Evolutionary conservation across 73 alveolate genomes (phyloP).

Genomic region (Halteria grandinella): DNA sequence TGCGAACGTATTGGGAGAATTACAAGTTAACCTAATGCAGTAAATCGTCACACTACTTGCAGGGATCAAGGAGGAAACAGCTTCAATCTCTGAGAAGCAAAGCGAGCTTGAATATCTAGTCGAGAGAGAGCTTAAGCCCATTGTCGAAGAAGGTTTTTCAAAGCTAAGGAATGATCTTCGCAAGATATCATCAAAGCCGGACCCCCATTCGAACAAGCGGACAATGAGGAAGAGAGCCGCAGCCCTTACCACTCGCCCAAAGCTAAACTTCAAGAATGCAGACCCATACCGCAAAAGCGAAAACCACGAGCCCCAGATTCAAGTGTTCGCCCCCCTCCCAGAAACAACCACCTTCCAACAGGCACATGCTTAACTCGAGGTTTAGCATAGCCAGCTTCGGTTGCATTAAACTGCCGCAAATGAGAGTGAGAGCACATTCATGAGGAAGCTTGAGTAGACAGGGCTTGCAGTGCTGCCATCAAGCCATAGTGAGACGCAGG

Average conservation of each 20-base stretch:
- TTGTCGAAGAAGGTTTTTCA: constrained; percentile 12
- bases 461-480: no score
- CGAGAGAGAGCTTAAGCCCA: constrained; percentile 9
- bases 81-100: constrained; percentile 20
- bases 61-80: constrained; percentile 20
- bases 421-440: constrained; percentile 31
- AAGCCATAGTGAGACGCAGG: neutral
- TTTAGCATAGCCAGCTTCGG: neutral
- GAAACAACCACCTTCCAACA: neutral
- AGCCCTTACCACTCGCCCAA: no score
- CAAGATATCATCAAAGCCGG: neutral
- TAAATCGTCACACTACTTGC: neutral
- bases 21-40: neutral
- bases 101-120: constrained; percentile 15
- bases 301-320: neutral
- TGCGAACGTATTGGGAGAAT: neutral
- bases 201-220: neutral
- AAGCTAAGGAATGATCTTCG: constrained; percentile 3
- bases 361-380: neutral
- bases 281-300: no score
- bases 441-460: constrained; percentile 42
- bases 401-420: neutral
- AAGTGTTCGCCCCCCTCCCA: neutral
- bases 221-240: neutral
- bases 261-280: no score